Evolutionary conservation across 2,329 filamentous ascomycete genomes (phyloP), one percentile per base, ranked within the genome.

Genomic region (Calonectria hawksworthii): DNA sequence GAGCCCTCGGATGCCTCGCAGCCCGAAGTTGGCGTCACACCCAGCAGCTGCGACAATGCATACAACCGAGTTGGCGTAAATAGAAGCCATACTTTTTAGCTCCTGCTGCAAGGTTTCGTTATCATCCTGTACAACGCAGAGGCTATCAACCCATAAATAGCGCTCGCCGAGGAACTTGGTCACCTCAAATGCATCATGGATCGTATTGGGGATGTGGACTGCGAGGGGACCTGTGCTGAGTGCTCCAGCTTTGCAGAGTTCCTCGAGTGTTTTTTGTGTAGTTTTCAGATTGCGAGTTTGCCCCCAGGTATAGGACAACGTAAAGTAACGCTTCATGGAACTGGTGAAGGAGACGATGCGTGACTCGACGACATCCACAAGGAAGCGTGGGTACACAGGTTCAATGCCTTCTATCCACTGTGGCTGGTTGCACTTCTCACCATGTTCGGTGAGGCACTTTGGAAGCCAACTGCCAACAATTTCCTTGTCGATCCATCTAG

Each of bases 11-110:
- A 69, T 59, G 51, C 51, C 66, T 34, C 32, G 56, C 2, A 63
- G 56, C 23, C 56, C 34, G n/a, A 26, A 36, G n/a, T 59, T 52
- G 7, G 66, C 50, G 18, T 51, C 18, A 10, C 13, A 14, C 14
- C 67, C 38, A 32, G 56, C 52, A 9, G 67, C 51, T 21, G 67
- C 67, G 13, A 59, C 36, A 32, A 69, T 69, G n/a, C 51, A 61
- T 3, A 69, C 9, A 4, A 18, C 23, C 16, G 67, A 34, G 7
- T 52, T 56, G 21, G 36, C 26, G 38, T 69, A 69, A 10, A 69
- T 69, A 18, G 30, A 26, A 36, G 34, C 36, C 67, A 69, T 69
- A 18, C 23, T 30, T n/a, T 47, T 14, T 11, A 61, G 52, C 18
- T 69, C 32, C 16, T 59, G 26, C 9, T 36, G 34, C 23, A 18